Percentiles rank a stretch among this genome's conserved stretches.
phyloP scores from a whole-genome alignment of 2,329 filamentous ascomycete genomes.

The Malbranchea cinnamomea region DNA sequence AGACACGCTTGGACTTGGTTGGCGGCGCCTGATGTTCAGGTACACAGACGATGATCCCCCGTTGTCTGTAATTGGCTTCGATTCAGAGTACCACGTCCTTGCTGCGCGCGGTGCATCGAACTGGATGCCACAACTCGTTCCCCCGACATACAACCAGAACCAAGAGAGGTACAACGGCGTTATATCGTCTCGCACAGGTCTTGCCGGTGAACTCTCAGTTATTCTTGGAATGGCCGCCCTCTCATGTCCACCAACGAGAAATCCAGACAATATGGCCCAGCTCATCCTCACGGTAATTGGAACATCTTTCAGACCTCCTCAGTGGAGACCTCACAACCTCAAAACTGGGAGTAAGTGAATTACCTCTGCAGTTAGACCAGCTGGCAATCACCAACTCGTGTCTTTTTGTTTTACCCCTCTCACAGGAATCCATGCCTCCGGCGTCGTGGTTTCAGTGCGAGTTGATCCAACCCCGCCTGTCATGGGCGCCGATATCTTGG shows the following conservation, averaged over 20 bases:
- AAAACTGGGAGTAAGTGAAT: slow-evolving; percentile 8
- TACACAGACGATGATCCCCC: slow-evolving; percentile 2
- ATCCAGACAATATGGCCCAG: background rate
- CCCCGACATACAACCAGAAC: slow-evolving; percentile 8
- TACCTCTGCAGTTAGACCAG: background rate
- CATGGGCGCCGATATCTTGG: slow-evolving; percentile 1
- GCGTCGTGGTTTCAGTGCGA: slow-evolving; percentile 8
- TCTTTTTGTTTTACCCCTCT: slow-evolving; percentile 7
- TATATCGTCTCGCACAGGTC: slow-evolving; percentile 2
- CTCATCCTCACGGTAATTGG: slow-evolving; percentile 5
- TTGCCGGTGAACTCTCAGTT: slow-evolving; percentile 12
- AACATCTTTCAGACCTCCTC: slow-evolving; percentile 8
- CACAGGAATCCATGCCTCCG: slow-evolving; percentile 6
- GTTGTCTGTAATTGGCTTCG: slow-evolving; percentile 9
- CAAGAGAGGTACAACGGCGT: background rate
- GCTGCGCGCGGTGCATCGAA: slow-evolving; percentile 8
- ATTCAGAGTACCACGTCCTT: slow-evolving; percentile 6
- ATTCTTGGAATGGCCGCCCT: slow-evolving; percentile 14
- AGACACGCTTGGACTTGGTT: slow-evolving; percentile 5
- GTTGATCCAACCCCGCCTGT: slow-evolving; percentile 4
- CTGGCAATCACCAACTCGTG: slow-evolving; percentile 10
- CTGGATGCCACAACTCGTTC: slow-evolving; percentile 14
- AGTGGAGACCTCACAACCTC: slow-evolving; percentile 9
- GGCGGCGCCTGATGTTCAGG: slow-evolving; percentile 9
- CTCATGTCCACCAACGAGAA: slow-evolving; percentile 4